phyloP scores from a whole-genome alignment of 495 filamentous ascomycete genomes.

The Copromyces sp. region DNA sequence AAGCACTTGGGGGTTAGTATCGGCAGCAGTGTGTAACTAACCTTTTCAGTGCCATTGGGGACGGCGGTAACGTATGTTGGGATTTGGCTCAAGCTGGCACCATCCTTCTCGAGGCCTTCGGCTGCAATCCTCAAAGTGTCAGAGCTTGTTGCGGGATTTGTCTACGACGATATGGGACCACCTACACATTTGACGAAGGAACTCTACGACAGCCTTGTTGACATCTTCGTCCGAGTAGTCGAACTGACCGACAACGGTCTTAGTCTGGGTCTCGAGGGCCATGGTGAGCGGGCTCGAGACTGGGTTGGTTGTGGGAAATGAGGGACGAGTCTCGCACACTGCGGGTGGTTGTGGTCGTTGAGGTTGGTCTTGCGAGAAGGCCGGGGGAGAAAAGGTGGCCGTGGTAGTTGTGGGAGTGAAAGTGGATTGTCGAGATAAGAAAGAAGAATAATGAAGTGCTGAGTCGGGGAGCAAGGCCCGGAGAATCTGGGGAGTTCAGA shows the following conservation, averaged over 20 bases:
- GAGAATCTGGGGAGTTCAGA: constrained; percentile 10
- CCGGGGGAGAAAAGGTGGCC: constrained; percentile 32
- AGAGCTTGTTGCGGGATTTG: neutral
- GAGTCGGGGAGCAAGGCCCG: constrained; percentile 24
- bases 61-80: constrained; percentile 93
- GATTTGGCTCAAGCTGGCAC: constrained; percentile 82
- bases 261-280: constrained; percentile 61
- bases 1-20: neutral
- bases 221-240: constrained; percentile 74
- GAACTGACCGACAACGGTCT: constrained; percentile 74
- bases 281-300: constrained; percentile 38
- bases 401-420: constrained; percentile 3
- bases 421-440: constrained; percentile 25
- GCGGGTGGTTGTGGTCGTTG: constrained; percentile 6
- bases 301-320: constrained; percentile 37
- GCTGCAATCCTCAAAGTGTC: constrained; percentile 28
- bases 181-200: constrained; percentile 73
- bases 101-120: constrained; percentile 71
- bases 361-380: constrained; percentile 20
- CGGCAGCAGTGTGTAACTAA: constrained; percentile 18
- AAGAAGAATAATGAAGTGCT: constrained; percentile 25
- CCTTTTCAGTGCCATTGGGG: constrained; percentile 95
- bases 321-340: constrained; percentile 36
- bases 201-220: constrained; percentile 70
- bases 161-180: constrained; percentile 1